Evolutionary conservation across 352 stramenopile genomes (phyloP).

Genomic region (Thraustochytrium sp.): DNA sequence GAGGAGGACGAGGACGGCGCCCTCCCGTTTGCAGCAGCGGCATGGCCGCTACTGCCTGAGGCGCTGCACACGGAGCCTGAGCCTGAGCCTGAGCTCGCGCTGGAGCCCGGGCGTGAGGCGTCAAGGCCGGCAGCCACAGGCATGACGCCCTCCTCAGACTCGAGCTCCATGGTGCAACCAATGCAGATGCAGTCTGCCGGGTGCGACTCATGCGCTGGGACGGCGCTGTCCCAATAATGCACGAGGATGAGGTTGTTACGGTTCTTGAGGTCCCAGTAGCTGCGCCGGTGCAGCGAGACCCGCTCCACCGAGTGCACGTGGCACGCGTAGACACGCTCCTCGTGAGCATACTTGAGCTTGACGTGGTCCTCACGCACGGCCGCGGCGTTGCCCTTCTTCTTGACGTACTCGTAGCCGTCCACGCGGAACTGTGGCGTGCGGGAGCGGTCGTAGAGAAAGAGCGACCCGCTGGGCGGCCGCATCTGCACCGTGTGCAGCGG

Average conservation of each 20-base stretch:
- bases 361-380: constrained; percentile 28
- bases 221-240: constrained; percentile 24
- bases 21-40: too few relatives aligned
- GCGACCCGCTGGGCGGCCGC: not conserved
- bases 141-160: not conserved
- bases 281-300: not conserved
- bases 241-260: constrained; percentile 21
- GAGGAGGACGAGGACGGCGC: too few relatives aligned
- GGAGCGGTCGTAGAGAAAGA: constrained; percentile 30
- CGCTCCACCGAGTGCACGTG: constrained; percentile 7
- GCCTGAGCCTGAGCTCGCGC: too few relatives aligned
- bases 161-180: not conserved
- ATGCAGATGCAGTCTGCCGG: not conserved
- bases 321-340: constrained; percentile 29
- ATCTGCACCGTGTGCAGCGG: constrained; percentile 36
- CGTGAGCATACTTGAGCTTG: not conserved
- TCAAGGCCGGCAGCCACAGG: too few relatives aligned
- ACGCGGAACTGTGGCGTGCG: not conserved
- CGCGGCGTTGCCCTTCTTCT: constrained; percentile 27
- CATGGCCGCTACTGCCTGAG: too few relatives aligned
- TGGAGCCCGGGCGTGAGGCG: too few relatives aligned
- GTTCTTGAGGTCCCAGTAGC: constrained; percentile 31
- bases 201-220: not conserved
- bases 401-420: constrained; percentile 23
- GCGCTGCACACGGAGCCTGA: too few relatives aligned